Conservation (phyloP, 306 rosid genomes). For the Malus asiatica region DNA sequence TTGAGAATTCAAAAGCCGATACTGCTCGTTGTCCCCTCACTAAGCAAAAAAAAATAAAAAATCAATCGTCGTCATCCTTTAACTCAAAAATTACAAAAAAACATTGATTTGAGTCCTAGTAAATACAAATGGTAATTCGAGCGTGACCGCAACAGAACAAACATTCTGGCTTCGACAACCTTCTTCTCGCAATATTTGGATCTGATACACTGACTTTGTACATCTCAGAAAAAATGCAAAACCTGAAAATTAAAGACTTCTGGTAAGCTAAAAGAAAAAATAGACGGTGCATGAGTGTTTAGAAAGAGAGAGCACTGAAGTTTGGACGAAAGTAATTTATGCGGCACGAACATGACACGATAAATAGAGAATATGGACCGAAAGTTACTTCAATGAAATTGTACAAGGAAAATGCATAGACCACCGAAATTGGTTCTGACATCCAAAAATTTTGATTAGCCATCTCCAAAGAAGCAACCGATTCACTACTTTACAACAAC, state of each 20-base stretch:
- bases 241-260: slow-evolving; percentile 14
- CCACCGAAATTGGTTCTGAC: no score
- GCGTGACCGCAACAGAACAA: slow-evolving; percentile 2
- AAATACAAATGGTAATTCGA: slow-evolving; percentile 16
- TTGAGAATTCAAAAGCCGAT: not conserved
- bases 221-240: slow-evolving; percentile 22
- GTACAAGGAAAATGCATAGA: no score
- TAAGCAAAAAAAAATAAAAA: not conserved
- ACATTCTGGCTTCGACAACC: slow-evolving; percentile 1
- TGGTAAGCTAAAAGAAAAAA: not conserved
- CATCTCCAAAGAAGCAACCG: no score
- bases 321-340: no score
- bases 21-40: not conserved
- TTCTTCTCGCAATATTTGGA: slow-evolving; percentile 20
- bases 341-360: no score
- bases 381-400: no score
- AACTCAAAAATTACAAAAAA: slow-evolving; percentile 14
- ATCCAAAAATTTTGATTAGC: no score
- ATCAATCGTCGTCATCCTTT: not conserved
- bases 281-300: not conserved
- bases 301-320: no score
- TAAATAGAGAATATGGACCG: no score
- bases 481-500: no score
- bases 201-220: slow-evolving; percentile 19
- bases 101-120: not conserved